phyloP scores from a whole-genome alignment of 371 early-diverging fungal genomes.

The Rhizomucor miehei region DNA sequence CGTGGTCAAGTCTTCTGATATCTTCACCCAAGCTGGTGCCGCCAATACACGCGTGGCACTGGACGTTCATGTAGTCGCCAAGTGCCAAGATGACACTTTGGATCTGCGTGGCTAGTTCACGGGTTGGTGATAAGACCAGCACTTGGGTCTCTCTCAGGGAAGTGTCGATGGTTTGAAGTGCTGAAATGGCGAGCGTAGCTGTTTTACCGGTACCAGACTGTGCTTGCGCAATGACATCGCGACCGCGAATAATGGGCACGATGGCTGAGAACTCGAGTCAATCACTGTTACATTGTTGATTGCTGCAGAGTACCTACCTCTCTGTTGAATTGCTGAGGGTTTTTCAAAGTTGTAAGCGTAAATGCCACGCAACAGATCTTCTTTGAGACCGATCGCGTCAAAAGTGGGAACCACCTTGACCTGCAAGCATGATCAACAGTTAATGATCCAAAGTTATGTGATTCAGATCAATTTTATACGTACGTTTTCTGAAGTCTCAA shows the following conservation, averaged over 20 bases:
- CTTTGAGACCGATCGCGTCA: slow-evolving; percentile 91
- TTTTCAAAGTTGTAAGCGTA: slow-evolving; percentile 94
- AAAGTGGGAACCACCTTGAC: slow-evolving; percentile 82
- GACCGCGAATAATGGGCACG: slow-evolving; percentile 86
- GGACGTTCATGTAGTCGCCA: slow-evolving; percentile 91
- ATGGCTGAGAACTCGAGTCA: slow-evolving; percentile 62
- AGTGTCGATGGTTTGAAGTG: slow-evolving; percentile 92
- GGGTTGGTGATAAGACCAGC: slow-evolving; percentile 97
- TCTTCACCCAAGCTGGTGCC: slow-evolving; percentile 94
- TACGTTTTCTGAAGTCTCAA: slow-evolving; percentile 69
- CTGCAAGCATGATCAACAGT: slow-evolving; percentile 13
- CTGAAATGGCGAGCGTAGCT: slow-evolving; percentile 98
- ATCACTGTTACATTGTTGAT: neutral
- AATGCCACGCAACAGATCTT: slow-evolving; percentile 95
- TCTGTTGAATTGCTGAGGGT: slow-evolving; percentile 98
- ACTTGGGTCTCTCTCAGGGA: slow-evolving; percentile 90
- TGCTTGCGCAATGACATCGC: slow-evolving; percentile 99
- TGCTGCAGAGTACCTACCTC: slow-evolving; percentile 34
- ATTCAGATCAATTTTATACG: slow-evolving; percentile 8
- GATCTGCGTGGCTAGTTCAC: slow-evolving; percentile 99
- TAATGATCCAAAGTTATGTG: neutral
- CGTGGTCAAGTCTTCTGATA: slow-evolving; percentile 82
- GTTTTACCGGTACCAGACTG: slow-evolving; percentile 99
- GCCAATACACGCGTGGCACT: slow-evolving; percentile 97
- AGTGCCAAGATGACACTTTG: slow-evolving; percentile 90